phyloP scores from a whole-genome alignment of 805 yeast species.

The Yarrowia keelungensis region DNA sequence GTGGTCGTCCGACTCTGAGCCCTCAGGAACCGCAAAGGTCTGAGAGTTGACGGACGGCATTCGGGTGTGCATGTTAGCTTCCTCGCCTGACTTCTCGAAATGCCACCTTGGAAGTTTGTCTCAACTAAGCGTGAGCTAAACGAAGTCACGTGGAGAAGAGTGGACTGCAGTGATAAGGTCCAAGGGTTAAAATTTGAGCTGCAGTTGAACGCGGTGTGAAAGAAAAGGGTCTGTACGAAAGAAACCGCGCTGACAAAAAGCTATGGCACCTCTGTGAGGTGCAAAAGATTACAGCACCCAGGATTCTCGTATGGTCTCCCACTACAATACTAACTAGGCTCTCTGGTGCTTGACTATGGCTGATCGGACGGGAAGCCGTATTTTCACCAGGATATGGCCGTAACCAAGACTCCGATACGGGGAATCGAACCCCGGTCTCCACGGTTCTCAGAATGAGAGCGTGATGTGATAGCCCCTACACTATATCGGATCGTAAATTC shows the following conservation, averaged over 20 bases:
- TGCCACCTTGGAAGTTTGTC: constrained; percentile 22
- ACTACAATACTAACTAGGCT: constrained; percentile 38
- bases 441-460: constrained; percentile 35
- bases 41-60: constrained; percentile 41
- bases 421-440: constrained; percentile 39
- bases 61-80: constrained; percentile 35
- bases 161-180: no score
- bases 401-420: constrained; percentile 38
- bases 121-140: constrained; percentile 17
- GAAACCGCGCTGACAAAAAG: no score
- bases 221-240: no score
- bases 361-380: constrained; percentile 38
- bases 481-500: constrained; percentile 15
- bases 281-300: constrained; percentile 32
- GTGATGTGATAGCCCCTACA: constrained; percentile 39
- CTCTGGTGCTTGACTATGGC: constrained; percentile 38
- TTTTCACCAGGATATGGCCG: constrained; percentile 38
- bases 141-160: constrained; percentile 4
- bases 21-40: constrained; percentile 41
- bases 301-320: constrained; percentile 39
- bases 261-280: no score
- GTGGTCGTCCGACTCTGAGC: constrained; percentile 37
- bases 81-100: background rate
- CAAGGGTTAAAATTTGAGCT: no score
- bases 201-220: no score